Evolutionary conservation across 2,329 filamentous ascomycete species (phyloP), one percentile per base, ranked within the genome.

Genomic region (Trichoderma polysporum): DNA sequence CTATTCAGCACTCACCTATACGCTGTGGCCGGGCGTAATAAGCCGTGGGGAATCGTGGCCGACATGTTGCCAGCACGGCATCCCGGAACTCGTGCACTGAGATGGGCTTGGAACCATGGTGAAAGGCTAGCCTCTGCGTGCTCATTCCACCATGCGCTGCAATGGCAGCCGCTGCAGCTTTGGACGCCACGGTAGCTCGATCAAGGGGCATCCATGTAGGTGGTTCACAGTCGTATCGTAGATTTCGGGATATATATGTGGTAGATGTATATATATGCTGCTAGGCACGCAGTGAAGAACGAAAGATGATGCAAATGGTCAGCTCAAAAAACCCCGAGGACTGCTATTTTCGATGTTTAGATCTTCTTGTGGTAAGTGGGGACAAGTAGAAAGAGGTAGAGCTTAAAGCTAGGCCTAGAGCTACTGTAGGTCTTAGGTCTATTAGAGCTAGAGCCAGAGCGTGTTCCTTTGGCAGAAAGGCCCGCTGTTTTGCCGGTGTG

Each of bases 41-140:
- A 19, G 76, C 77, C 27, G 75, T 72, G 2, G 82, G 82, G 72
- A 84, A 86, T n/a, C 84, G 81, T 12, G 83, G 83, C 31, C 75
- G 77, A 70, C 84, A 83, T 68, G 79, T 79, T 59, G 84, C 82
- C 60, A 80, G 79, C 67, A 89, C 69, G 19, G 83, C 85, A 70
- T 87, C 78, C 67, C 73, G 74, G 69, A 81, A 81, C 69, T 82
- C 79, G 66, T 69, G 17, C 58, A 76, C 65, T 56, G 74, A 71
- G 68, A 82, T 77, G 59, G 80, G 80, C 67, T 75, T 76, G 66
- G 78, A 73, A 61, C 74, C 76, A 70, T 75, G 76, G 68, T 81
- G 77, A 68, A 80, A 75, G 68, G 78, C 74, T 35, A 72, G 74
- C 62, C 73, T 66, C 62, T 71, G 70, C 62, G 73, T 70, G 73